These are phyloP conservation scores for Talaromyces pinophilus DNA, from an alignment of 2,329 filamentous ascomycete species.

Conservation along the genomic window DNA sequence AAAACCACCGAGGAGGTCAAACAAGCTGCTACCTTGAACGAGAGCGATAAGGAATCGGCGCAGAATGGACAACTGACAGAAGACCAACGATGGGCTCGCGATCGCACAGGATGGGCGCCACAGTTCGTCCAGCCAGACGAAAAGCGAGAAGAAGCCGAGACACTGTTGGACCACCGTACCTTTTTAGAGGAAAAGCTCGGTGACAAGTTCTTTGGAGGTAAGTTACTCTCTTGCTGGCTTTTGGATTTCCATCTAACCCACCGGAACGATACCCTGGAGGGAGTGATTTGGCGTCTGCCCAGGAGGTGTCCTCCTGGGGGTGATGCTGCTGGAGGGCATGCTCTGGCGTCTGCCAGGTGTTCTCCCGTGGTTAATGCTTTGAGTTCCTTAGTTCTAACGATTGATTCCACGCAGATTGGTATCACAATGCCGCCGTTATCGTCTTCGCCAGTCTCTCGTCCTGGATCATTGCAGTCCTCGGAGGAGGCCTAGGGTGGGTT, in stretches of 20 bases:
- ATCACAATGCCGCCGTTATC: constrained; percentile 94
- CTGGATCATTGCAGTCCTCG: constrained; percentile 85
- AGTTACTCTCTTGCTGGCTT: constrained; percentile 28
- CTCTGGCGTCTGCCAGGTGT: neutral
- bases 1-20: constrained; percentile 60
- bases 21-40: constrained; percentile 52
- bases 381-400: constrained; percentile 10
- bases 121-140: constrained; percentile 66
- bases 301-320: neutral
- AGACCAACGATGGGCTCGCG: constrained; percentile 58
- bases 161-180: constrained; percentile 82
- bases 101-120: constrained; percentile 83
- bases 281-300: neutral
- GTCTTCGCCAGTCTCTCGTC: constrained; percentile 87
- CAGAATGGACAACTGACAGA: constrained; percentile 53
- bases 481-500: constrained; percentile 90
- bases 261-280: neutral
- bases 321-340: neutral
- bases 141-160: constrained; percentile 61
- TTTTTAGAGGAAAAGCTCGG: constrained; percentile 80
- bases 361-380: neutral
- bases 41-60: constrained; percentile 53
- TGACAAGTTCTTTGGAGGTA: constrained; percentile 87
- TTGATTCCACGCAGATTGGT: constrained; percentile 74
- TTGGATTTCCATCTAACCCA: neutral